Base-by-base conservation (phyloP, 192 early-diverging fungal species). In the Podila horticola region DNA sequence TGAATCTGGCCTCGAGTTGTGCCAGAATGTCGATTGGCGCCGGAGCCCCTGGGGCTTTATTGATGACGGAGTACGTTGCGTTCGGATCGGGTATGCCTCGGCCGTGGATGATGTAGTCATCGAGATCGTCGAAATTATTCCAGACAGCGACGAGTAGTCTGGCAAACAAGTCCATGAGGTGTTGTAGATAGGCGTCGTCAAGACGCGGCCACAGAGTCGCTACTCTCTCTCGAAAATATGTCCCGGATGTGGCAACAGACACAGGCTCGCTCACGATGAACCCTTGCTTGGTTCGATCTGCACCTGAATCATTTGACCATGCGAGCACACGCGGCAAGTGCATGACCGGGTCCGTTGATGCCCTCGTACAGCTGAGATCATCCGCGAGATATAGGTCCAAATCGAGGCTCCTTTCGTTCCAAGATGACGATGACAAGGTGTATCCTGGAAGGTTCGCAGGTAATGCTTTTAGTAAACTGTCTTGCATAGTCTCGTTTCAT, bases 111-210 rank as follows among this genome's bases (percentile, higher is more conserved):
- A 31, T 20, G 12, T 51, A 28, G 26, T 28, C 38, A 4, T 65
- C 41, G 11, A 77, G 62, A 29, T 61, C 11, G 3, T 77, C 63
- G 62, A 77, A 77, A 6, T 66, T 64, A 28, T 71, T 36, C 74
- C 74, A 77, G 20, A 71, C 36, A 15, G 12, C 29, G 1, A 17
- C 22, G 19, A 77, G 20, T 20, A 71, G 20, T 36, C 48, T 66
- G 12, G 52, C 58, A 5, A 77, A n/a, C 13, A 19, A 4, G 1
- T 0, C 13, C 64, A 77, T 45, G 6, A 77, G 38, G 7, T 50
- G 34, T 13, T 24, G 19, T 22, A 48, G 58, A 7, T 71, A 63
- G 15, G 22, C 2, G n/a, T 22, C 5, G 5, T 61, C 29, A 19
- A 77, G 62, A 12, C 29, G 33, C 5, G 55, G 33, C 74, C 74